Evolutionary conservation across 768 basidiomycete genomes (phyloP).

Genomic region (Clavulina sp.): DNA sequence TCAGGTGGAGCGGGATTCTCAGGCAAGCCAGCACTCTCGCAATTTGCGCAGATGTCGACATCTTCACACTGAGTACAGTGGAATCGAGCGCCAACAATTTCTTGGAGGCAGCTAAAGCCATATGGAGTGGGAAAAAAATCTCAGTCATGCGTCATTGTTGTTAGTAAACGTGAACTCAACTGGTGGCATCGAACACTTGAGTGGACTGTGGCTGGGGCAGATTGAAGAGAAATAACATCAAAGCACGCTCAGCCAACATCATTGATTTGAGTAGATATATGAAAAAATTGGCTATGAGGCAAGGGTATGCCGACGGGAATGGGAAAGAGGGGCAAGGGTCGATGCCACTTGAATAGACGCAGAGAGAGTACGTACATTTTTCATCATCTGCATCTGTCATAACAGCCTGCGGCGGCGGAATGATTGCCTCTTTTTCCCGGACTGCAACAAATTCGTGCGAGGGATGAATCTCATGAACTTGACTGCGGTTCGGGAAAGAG

Average conservation of each 20-base stretch:
- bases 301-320: too few relatives aligned
- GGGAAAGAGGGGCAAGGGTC: conserved; percentile 36
- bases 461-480: conserved; percentile 85
- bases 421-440: conserved; percentile 27
- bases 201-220: conserved; percentile 34
- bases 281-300: too few relatives aligned
- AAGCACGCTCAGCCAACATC: too few relatives aligned
- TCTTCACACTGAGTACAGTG: conserved; percentile 81
- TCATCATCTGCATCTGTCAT: conserved; percentile 6
- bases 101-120: conserved; percentile 65
- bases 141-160: not conserved
- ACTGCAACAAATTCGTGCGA: conserved; percentile 70
- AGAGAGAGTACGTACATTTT: conserved; percentile 1
- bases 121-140: too few relatives aligned
- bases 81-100: conserved; percentile 83
- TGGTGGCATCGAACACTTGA: conserved; percentile 73
- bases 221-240: too few relatives aligned
- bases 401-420: not conserved
- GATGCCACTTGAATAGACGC: not conserved
- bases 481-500: conserved; percentile 32
- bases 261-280: too few relatives aligned
- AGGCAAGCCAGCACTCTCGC: conserved; percentile 71
- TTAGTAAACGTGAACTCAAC: conserved; percentile 27
- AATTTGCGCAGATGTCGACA: conserved; percentile 73
- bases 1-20: conserved; percentile 64